Base-by-base conservation (phyloP, 2,329 filamentous ascomycete genomes). In the Cladosporium sp. region DNA sequence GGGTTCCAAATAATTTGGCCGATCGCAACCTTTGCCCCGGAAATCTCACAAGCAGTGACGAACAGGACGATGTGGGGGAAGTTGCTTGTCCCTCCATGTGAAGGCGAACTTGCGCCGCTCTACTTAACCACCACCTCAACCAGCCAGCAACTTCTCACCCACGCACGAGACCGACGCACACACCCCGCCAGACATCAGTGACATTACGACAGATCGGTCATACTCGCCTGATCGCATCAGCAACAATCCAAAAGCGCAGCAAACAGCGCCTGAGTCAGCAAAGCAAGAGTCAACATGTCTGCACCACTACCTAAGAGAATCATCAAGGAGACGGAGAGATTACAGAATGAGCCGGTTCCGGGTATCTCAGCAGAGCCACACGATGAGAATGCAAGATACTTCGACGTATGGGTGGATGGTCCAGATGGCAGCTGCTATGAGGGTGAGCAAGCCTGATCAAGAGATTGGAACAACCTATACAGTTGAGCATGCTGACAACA, bases 341-440 rank as follows among this genome's bases (percentile, higher is more conserved):
- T 99, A 66, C 92, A 96, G 85, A 90, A 90, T 62, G 94, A 99
- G 77, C 94, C 94, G 63, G 94, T 99, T 32, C 91, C 93, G 28
- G 94, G 94, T 61, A 99, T 99, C 77, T 96, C 90, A 69, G 94
- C 94, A 50, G 81, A 95, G 53, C 95, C 95, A 49, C 94, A 97
- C 74, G 91, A 97, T 68, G 94, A 99, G 68, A 99, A 99, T 76
- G 84, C 97, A 58, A 85, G 94, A 66, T 99, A 99, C 77, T 99
- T 99, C 70, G 95, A 99, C 73, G 95, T 99, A 65, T 91, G 90
- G 68, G 97, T 99, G 71, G 87, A 97, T 71, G 93, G 93, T 5
- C 93, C 93, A 20, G 85, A 87, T 37, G 89, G 92, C 70, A 97
- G 93, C 57, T 94, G 94, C 60, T 97, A 97, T 71, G 92, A 97